phyloP scores from a whole-genome alignment of 2,329 filamentous ascomycete species.

The Arthrobotrys musiformis region DNA sequence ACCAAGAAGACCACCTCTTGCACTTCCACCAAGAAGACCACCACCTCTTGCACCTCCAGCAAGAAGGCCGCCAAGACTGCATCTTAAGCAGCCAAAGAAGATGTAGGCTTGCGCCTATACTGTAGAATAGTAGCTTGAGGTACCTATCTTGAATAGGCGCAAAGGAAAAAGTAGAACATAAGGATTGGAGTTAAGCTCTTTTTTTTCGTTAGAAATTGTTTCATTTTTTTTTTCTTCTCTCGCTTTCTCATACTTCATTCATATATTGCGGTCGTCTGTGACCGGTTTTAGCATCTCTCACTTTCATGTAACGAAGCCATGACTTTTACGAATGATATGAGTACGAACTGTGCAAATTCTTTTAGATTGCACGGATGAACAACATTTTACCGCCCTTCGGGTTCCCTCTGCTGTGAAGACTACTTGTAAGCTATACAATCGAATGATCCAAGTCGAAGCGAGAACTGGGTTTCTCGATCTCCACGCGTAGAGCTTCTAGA shows the following conservation, averaged over 20 bases:
- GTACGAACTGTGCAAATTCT: conserved; percentile 1
- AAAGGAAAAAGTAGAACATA: neutral
- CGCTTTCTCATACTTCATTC: neutral
- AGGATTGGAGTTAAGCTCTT: conserved; percentile 5
- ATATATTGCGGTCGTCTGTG: conserved; percentile 7
- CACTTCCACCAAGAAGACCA: conserved; percentile 5
- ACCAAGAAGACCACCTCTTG: neutral
- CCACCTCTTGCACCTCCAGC: neutral
- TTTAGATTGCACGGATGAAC: neutral
- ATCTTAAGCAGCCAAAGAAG: neutral
- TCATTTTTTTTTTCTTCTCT: neutral
- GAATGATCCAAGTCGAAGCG: neutral
- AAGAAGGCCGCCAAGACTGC: neutral
- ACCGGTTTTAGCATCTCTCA: neutral
- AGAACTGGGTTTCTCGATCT: neutral
- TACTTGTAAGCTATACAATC: neutral
- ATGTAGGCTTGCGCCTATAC: neutral
- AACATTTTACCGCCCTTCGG: neutral
- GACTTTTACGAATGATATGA: conserved; percentile 30
- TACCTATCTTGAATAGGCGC: neutral
- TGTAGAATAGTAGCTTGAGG: neutral
- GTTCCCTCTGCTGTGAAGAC: too few species aligned
- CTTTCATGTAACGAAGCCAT: conserved; percentile 23
- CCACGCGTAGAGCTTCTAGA: neutral
- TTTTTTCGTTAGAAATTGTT: neutral